A percentile compares a stretch with the other conserved stretches of the same genome.
phyloP scores from a whole-genome alignment of 805 yeast genomes.

The Starmerella asiatica region DNA sequence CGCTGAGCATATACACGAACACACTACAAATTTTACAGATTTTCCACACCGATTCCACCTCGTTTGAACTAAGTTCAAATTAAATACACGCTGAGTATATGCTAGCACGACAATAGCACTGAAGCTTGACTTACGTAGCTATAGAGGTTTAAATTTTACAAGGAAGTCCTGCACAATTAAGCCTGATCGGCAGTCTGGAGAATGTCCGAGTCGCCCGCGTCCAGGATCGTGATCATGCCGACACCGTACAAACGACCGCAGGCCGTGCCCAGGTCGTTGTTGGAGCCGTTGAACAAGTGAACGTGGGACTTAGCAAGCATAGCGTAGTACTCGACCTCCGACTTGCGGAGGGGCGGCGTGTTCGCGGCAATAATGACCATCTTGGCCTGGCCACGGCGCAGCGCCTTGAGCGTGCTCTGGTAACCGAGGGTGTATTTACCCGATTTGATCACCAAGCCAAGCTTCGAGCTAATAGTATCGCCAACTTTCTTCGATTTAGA shows the following conservation, averaged over 20 bases:
- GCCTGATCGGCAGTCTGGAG: constrained; percentile 32
- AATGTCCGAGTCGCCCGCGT: constrained; percentile 99
- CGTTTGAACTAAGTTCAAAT: no score
- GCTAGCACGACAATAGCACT: no score
- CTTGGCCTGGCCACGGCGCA: constrained; percentile 98
- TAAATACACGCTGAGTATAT: no score
- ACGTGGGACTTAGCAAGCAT: constrained; percentile 96
- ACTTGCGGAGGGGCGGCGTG: constrained; percentile 99
- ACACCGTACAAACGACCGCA: constrained; percentile 99
- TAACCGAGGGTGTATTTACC: constrained; percentile 99
- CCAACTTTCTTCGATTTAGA: constrained; percentile 81
- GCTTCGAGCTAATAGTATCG: constrained; percentile 95
- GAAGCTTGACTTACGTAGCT: background rate
- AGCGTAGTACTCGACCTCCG: constrained; percentile 99
- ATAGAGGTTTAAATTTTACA: no score
- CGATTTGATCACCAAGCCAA: constrained; percentile 95
- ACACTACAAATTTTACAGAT: no score
- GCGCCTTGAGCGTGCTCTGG: constrained; percentile 96
- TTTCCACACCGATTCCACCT: no score
- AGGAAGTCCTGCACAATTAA: constrained; percentile 9
- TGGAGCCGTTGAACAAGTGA: constrained; percentile 99
- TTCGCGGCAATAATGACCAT: constrained; percentile 94
- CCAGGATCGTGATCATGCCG: constrained; percentile 89
- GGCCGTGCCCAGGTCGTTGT: constrained; percentile 99
- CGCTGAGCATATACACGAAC: no score